Conservation (phyloP, 2,329 filamentous ascomycete genomes). For the Penicillium aurantiogriseum region DNA sequence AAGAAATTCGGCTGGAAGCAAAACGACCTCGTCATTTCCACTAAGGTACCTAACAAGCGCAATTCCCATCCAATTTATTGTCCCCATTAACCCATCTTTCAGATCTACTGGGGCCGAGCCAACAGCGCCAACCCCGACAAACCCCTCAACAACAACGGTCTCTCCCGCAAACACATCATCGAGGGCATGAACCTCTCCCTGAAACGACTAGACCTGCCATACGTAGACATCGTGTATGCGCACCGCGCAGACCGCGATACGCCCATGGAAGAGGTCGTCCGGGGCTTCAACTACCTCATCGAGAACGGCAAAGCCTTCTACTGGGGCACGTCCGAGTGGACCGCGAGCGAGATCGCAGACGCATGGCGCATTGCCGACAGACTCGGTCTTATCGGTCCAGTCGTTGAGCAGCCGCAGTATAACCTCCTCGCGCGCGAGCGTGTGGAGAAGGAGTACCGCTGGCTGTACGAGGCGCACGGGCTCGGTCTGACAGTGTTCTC, state of each 20-base stretch:
- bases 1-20: slow-evolving; percentile 58
- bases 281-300: slow-evolving; percentile 69
- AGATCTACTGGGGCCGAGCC: slow-evolving; percentile 63
- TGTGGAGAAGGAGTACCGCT: slow-evolving; percentile 63
- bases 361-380: slow-evolving; percentile 62
- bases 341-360: slow-evolving; percentile 62
- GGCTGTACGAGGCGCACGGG: slow-evolving; percentile 60
- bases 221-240: slow-evolving; percentile 69
- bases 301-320: slow-evolving; percentile 67
- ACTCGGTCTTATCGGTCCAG: slow-evolving; percentile 60
- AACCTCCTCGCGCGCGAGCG: slow-evolving; percentile 62
- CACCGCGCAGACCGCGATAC: slow-evolving; percentile 67
- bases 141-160: slow-evolving; percentile 64
- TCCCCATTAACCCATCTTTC: background rate
- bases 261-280: slow-evolving; percentile 69
- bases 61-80: no score
- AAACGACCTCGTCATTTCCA: slow-evolving; percentile 58
- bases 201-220: slow-evolving; percentile 61
- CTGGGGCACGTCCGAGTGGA: slow-evolving; percentile 70
- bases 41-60: slow-evolving; percentile 44
- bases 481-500: slow-evolving; percentile 64
- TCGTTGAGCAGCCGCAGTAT: slow-evolving; percentile 67
- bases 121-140: slow-evolving; percentile 61
- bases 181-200: slow-evolving; percentile 63
- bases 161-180: slow-evolving; percentile 68